Evolutionary conservation across 176 grass and related monocot genomes (phyloP), one percentile per base, ranked within the genome.

Genomic region (Cenchrus americanus): DNA sequence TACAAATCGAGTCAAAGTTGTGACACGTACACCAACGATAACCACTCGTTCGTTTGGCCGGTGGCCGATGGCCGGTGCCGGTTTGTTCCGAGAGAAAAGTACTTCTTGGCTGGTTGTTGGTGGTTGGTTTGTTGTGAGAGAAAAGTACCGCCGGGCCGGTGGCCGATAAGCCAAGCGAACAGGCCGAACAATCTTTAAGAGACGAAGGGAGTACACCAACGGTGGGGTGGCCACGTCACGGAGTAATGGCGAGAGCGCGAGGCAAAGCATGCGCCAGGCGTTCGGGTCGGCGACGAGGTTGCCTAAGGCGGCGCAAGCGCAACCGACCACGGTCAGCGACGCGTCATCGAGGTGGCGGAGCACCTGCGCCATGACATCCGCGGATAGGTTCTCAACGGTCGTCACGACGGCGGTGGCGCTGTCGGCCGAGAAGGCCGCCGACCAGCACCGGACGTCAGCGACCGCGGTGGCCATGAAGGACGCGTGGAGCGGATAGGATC

Each of bases 201-300:
- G n/a, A n/a, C n/a, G n/a, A n/a, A n/a, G n/a, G n/a, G n/a, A n/a
- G n/a, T n/a, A n/a, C n/a, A n/a, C n/a, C n/a, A n/a, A n/a, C n/a
- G n/a, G n/a, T n/a, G n/a, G n/a, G 57, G 57, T 0, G 57, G n/a
- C 8, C 8, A 60, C 57, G 74, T 86, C 75, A n/a, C 60, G 53
- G 48, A 94, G 74, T 18, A 92, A 94, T 22, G 94, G 91, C 85
- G 89, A 97, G 12, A 69, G 67, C 46, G 87, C 50, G 63, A 94
- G 34, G 87, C 92, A 97, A 69, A 94, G 91, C 60, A 62, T 76
- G 18, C 77, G 80, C 94, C 90, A 97, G 5, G 78, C 69, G 43
- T 24, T 65, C 10, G 80, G 86, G 48, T 92, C 68, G 17, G 69
- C 40, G 84, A 90, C 84, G 52, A 97, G 81, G 10, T 52, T 66